Evolutionary conservation across 495 filamentous ascomycete species (phyloP).

Genomic region (Penicillium roqueforti): DNA sequence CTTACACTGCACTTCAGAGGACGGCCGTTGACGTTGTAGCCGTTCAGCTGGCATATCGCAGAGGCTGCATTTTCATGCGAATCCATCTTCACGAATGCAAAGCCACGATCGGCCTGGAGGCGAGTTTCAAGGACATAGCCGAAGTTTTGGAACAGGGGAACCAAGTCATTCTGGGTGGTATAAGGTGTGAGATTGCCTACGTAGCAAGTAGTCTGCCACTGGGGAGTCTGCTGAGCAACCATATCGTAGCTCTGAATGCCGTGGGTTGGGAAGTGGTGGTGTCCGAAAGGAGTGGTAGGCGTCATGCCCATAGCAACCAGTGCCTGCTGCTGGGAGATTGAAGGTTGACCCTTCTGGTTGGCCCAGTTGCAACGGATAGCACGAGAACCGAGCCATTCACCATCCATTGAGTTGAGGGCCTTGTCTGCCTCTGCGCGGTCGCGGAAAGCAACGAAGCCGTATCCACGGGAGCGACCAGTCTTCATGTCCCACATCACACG

Average conservation of each 20-base stretch:
- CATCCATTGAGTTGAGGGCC: slow-evolving; percentile 95
- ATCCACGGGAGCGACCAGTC: slow-evolving; percentile 93
- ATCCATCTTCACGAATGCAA: slow-evolving; percentile 99
- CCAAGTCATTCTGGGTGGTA: slow-evolving; percentile 91
- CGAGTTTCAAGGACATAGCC: slow-evolving; percentile 95
- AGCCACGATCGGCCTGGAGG: slow-evolving; percentile 96
- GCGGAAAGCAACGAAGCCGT: slow-evolving; percentile 97
- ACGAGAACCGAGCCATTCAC: slow-evolving; percentile 97
- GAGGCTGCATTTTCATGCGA: slow-evolving; percentile 96
- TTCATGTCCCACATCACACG: slow-evolving; percentile 99
- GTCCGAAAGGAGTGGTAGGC: slow-evolving; percentile 90
- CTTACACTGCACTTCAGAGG: slow-evolving; percentile 97
- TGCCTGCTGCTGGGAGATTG: slow-evolving; percentile 93
- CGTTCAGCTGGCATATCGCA: slow-evolving; percentile 96
- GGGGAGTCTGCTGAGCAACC: slow-evolving; percentile 94
- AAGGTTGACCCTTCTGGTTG: slow-evolving; percentile 98
- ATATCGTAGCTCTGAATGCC: slow-evolving; percentile 97
- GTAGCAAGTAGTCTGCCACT: slow-evolving; percentile 98
- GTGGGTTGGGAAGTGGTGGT: slow-evolving; percentile 97
- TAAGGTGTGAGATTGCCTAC: slow-evolving; percentile 98
- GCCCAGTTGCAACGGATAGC: slow-evolving; percentile 99
- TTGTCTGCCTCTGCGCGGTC: slow-evolving; percentile 94
- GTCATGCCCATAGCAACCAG: slow-evolving; percentile 99
- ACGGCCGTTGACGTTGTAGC: slow-evolving; percentile 95
- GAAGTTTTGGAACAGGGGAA: slow-evolving; percentile 97